These are phyloP conservation scores for Ceratobasidium sp. DNA, from an alignment of 1,284 basidiomycete species.

Conservation along the genomic window DNA sequence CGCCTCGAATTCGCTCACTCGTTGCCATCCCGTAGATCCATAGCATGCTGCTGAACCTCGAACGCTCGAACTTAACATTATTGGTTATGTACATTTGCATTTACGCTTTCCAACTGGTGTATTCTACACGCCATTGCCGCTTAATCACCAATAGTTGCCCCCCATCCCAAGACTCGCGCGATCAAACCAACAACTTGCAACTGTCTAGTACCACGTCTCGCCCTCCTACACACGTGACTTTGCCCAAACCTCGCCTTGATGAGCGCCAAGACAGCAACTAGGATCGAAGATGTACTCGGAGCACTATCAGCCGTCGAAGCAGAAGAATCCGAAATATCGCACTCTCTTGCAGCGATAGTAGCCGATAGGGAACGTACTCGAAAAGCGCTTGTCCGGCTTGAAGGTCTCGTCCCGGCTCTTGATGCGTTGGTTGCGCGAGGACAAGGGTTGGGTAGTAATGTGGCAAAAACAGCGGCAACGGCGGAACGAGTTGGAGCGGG, in stretches of 20 bases:
- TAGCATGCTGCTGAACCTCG: not conserved
- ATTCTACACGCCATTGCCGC: not conserved
- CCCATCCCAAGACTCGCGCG: not conserved
- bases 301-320: slow-evolving; percentile 32
- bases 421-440: slow-evolving; percentile 75
- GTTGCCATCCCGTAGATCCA: not conserved
- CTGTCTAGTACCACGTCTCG: not conserved
- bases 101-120: not conserved
- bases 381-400: slow-evolving; percentile 72
- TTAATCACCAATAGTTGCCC: not conserved
- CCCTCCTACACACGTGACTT: slow-evolving; percentile 27
- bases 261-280: slow-evolving; percentile 30
- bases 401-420: slow-evolving; percentile 73
- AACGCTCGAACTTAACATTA: too few relatives aligned
- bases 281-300: slow-evolving; percentile 43
- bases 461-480: slow-evolving; percentile 79
- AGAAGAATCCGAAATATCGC: slow-evolving; percentile 38
- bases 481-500: slow-evolving; percentile 91
- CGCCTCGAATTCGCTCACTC: not conserved
- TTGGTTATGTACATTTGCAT: too few relatives aligned
- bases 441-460: slow-evolving; percentile 66
- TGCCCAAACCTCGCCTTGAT: slow-evolving; percentile 11
- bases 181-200: not conserved
- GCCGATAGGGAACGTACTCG: slow-evolving; percentile 67
- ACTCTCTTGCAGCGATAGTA: slow-evolving; percentile 31